Base-by-base conservation (phyloP, 228 moss, liverwort and hornwort species). In the Sphagnum magellanicum region DNA sequence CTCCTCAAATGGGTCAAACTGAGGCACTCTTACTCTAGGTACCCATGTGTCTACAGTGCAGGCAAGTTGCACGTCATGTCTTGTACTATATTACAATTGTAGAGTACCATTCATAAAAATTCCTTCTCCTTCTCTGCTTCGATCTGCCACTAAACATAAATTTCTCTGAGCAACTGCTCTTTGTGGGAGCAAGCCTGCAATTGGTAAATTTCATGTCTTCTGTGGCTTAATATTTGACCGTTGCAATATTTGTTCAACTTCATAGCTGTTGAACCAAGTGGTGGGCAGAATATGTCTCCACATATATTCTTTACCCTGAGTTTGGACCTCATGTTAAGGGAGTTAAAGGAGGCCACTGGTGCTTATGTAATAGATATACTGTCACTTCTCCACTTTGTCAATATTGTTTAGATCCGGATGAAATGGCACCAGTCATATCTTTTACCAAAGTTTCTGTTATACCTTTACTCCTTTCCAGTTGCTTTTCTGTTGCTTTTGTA, bases 1-100 rank as follows among this genome's bases (percentile, higher is more conserved):
- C 89, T 14, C 91, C 80, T 67, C 87, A 87, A 78, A 82, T 89
- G 89, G 83, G 76, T 72, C 88, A 91, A 74, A 89, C 80, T 61
- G 89, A 87, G 78, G 74, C 84, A 61, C 75, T 87, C 63, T 78
- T 91, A 70, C 60, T 88, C 62, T 88, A 79, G 79, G 78, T 76
- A 63, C 32, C 53, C 53, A 69, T 52, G 63, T 66, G 59, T 57
- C 74, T 63, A 67, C 68, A 32, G 32, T 61, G 73, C 60, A 50
- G 53, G 52, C 67, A 64, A 53, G 62, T 51, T 60, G 60, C 32
- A 32, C 72, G 67, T 17, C 73, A 50, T 52, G 78, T 70, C 63
- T 74, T 83, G 83, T 87, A 83, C 73, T 87, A 77, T 87, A 87
- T 76, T 63, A 72, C 63, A 71, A 16, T 72, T 83, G 79, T 87